Base-by-base conservation (phyloP, 345 rosid genomes). In the Syzygium jambos region DNA sequence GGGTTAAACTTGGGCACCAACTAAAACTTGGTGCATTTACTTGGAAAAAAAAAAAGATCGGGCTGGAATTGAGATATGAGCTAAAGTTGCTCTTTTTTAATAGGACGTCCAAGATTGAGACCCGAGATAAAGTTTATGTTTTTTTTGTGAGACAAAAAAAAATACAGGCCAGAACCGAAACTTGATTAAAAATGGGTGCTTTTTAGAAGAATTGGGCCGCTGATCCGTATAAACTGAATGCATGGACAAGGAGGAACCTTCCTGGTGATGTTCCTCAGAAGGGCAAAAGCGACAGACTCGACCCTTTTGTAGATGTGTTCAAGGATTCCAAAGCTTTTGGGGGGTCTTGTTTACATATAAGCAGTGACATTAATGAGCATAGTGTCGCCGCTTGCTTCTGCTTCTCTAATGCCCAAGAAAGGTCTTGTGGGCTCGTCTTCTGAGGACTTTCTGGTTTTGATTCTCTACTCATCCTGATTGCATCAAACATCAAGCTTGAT, bases 51-150 rank as follows among this genome's bases (percentile, higher is more conserved):
- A 57, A 57, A 57, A 57, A 57, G 29, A 25, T 1, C 0, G 0
- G 0, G 15, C 2, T 0, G 11, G 3, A 57, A 57, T 2, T 25
- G 3, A 57, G 63, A 57, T n/a, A 57, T 2, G 0, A 11, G 15
- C 6, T 25, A 25, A 11, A 11, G 30, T 59, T 11, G 15, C 0
- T 59, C 10, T 27, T 59, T 5, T 57, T 56, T 57, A 11, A 5
- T 27, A 59, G 27, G 12, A 27, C 2, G 30, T 15, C 27, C 27
- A 59, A 15, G 15, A 27, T 59, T 27, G 14, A 59, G 65, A 59
- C 7, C 5, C 0, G 0, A 57, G 3, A 59, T 27, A 25, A 59
- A 59, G 25, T 57, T 57, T n/a, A 12, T 2, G 2, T 1, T 56
- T 11, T 57, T 25, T 57, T 25, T 4, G 27, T 11, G 29, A 25